Conservation (phyloP, 176 grass and related monocot genomes). For the Ananas comosus region DNA sequence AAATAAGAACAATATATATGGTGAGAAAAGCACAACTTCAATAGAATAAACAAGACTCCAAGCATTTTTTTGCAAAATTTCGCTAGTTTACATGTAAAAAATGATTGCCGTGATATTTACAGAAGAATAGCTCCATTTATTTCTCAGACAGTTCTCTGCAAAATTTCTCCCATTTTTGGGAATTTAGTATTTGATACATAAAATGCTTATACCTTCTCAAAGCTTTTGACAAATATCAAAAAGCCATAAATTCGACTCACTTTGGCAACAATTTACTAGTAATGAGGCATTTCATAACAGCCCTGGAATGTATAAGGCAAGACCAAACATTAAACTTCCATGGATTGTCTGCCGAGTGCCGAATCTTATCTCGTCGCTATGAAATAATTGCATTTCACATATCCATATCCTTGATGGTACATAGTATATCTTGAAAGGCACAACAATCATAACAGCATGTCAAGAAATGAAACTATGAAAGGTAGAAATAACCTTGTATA, state of each 20-base stretch:
- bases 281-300: too few relatives aligned
- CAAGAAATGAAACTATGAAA: conserved; percentile 7
- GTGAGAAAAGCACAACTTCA: neutral
- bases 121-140: neutral
- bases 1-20: conserved; percentile 12
- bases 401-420: conserved; percentile 1
- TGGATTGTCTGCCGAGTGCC: neutral
- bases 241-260: neutral
- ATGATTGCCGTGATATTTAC: neutral
- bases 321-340: neutral
- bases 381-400: neutral
- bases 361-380: neutral
- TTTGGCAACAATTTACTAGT: too few relatives aligned
- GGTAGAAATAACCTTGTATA: conserved; percentile 57
- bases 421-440: conserved; percentile 1
- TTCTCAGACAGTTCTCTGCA: too few relatives aligned
- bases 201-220: neutral
- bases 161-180: too few relatives aligned
- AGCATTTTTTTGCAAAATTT: neutral
- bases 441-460: neutral
- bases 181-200: too few relatives aligned
- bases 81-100: neutral
- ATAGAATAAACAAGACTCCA: neutral
- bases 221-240: neutral
- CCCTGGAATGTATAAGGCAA: too few relatives aligned